These are phyloP conservation scores for Exserohilum turcica DNA, from an alignment of 2,329 filamentous ascomycete genomes.

Conservation along the genomic window DNA sequence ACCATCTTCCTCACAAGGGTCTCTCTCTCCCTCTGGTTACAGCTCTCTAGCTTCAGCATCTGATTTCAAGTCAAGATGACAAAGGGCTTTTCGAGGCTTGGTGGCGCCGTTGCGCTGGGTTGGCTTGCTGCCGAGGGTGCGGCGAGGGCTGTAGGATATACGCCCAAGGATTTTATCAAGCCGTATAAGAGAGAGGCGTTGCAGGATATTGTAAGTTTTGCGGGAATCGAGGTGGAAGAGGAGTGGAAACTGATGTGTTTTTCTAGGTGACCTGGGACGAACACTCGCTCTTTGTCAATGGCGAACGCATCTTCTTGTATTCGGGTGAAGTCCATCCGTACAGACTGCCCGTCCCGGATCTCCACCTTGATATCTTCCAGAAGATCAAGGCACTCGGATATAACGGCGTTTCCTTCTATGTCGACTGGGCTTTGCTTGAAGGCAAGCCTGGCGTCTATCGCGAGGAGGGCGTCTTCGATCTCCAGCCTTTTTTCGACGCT, in stretches of 20 bases:
- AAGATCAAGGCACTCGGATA: constrained; percentile 83
- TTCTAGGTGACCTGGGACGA: constrained; percentile 70
- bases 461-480: constrained; percentile 72
- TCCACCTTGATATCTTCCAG: constrained; percentile 76
- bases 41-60: not conserved
- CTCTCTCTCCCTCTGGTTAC: not conserved
- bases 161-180: constrained; percentile 56
- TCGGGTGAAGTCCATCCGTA: constrained; percentile 77
- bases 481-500: constrained; percentile 77
- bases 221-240: not conserved
- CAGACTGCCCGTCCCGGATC: constrained; percentile 63
- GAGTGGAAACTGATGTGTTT: not conserved
- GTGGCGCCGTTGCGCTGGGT: constrained; percentile 36
- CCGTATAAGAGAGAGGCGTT: constrained; percentile 57
- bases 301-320: constrained; percentile 73
- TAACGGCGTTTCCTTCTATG: constrained; percentile 79
- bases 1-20: not conserved
- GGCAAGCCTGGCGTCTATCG: constrained; percentile 72
- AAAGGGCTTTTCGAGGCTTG: constrained; percentile 25
- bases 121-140: constrained; percentile 53
- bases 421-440: constrained; percentile 78
- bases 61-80: constrained; percentile 19
- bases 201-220: constrained; percentile 60
- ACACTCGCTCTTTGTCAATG: constrained; percentile 70
- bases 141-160: constrained; percentile 57